Percentiles rank a stretch among this genome's conserved stretches.
Evolutionary conservation across 768 basidiomycete species (phyloP).

Genomic region (Tylopilus vinaceipallidus): DNA sequence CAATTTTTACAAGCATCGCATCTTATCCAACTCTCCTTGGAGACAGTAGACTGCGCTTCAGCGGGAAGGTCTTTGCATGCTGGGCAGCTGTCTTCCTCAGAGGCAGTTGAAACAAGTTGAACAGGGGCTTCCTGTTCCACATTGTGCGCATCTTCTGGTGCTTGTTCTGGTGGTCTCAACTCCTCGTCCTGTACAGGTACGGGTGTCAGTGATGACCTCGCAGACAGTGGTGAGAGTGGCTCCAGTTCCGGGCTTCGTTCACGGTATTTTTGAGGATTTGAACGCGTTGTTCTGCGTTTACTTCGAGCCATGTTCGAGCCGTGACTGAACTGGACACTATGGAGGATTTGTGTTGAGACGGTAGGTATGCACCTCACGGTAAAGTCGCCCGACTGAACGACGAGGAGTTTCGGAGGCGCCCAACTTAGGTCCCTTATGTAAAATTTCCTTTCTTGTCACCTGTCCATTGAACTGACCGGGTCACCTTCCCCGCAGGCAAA

Average conservation of each 20-base stretch:
- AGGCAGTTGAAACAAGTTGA: slow-evolving; percentile 8
- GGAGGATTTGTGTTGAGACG: slow-evolving; percentile 6
- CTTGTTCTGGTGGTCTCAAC: slow-evolving; percentile 12
- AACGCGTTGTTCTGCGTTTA: slow-evolving; percentile 43
- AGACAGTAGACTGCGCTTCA: slow-evolving; percentile 35
- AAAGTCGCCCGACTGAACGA: slow-evolving; percentile 12
- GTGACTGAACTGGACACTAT: slow-evolving; percentile 8
- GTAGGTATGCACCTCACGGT: slow-evolving; percentile 7
- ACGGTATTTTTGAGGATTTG: slow-evolving; percentile 35
- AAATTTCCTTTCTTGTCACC: slow-evolving; percentile 20
- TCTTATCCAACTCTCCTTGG: slow-evolving; percentile 77
- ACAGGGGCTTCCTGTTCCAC: slow-evolving; percentile 9
- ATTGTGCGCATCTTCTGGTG: slow-evolving; percentile 14
- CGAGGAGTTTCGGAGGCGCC: background rate
- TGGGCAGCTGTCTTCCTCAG: slow-evolving; percentile 44
- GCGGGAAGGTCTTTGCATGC: slow-evolving; percentile 43
- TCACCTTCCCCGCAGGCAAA: too few species aligned
- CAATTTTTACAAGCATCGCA: slow-evolving; percentile 81
- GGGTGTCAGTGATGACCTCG: slow-evolving; percentile 30
- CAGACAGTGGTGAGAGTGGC: slow-evolving; percentile 31
- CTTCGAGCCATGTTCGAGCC: slow-evolving; percentile 40
- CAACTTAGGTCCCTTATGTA: slow-evolving; percentile 27
- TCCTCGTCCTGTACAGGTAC: slow-evolving; percentile 22
- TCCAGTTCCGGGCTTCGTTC: slow-evolving; percentile 33
- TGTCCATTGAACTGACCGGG: too few species aligned